Evolutionary conservation across 2,329 filamentous ascomycete species (phyloP).

Genomic region (Beauveria sp.): DNA sequence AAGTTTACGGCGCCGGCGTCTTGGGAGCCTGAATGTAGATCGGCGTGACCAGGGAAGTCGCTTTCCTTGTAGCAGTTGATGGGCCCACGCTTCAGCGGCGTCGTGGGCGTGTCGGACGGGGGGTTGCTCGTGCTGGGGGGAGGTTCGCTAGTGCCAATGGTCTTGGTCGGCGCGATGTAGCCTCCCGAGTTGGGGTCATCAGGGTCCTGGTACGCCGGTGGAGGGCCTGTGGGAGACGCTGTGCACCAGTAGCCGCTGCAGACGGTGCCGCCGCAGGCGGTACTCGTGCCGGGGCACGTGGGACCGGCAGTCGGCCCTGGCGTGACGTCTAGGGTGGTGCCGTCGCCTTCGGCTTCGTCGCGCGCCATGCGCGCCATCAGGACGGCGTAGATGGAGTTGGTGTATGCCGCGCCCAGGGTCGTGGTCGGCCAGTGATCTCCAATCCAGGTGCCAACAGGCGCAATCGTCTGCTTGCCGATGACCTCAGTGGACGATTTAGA

Average conservation of each 20-base stretch:
- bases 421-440: conserved; percentile 6
- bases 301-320: conserved; percentile 10
- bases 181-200: conserved; percentile 14
- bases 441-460: conserved; percentile 9
- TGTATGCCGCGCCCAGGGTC: neutral
- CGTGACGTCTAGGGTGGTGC: conserved; percentile 7
- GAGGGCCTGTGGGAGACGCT: conserved; percentile 14
- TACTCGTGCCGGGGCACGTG: conserved; percentile 12
- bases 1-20: neutral
- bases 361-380: too few relatives aligned
- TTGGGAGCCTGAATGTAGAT: neutral
- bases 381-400: neutral
- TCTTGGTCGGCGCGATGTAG: neutral
- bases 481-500: conserved; percentile 11
- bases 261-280: conserved; percentile 17
- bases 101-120: neutral
- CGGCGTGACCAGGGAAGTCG: neutral
- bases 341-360: neutral
- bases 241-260: conserved; percentile 18
- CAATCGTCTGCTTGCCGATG: conserved; percentile 10
- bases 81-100: neutral
- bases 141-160: neutral
- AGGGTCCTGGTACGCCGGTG: conserved; percentile 16
- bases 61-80: neutral
- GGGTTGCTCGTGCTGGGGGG: neutral